Base-by-base conservation (phyloP, 371 early-diverging fungal genomes). In the Apophysomyces variabilis region DNA sequence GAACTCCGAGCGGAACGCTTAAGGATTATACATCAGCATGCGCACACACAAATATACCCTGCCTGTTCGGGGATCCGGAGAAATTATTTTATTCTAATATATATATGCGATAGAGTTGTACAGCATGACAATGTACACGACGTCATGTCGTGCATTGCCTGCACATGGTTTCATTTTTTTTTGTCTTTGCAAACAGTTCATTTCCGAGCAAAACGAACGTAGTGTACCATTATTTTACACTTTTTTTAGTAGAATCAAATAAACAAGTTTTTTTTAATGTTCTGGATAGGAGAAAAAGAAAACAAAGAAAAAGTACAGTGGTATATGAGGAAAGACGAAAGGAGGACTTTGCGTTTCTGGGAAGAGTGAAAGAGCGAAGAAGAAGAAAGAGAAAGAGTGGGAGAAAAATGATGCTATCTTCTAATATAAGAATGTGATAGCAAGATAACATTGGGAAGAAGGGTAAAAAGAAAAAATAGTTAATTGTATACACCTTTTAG, bases 61-160 rank as follows among this genome's bases (percentile, higher is more conserved):
- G 32, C 32, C 32, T 26, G 32, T 26, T 26, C 32, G 32, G 32
- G 32, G 32, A 26, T 26, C 32, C 32, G 32, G 32, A 26, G 32
- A 26, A 26, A 26, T 26, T 3, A 26, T 26, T 26, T 26, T 26
- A 26, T 26, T 26, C 32, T 26, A 26, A 26, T 26, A 26, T 26
- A 50, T 50, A 50, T 21, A 50, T 50, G 54, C 21, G 16, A 50
- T 26, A 50, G 54, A 26, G 54, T 50, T 50, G 54, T 50, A 50
- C 54, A 50, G 54, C 54, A 50, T 50, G 21, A 50, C 54, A 50
- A 26, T 21, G 54, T 26, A 50, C 54, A 50, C 54, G 54, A 50
- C 54, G 54, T 50, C 54, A 50, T 50, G 54, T 21, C 21, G 54
- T 50, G 54, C 54, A 50, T 50, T 50, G 54, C 54, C 32, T 50